A percentile compares a stretch with the other conserved stretches of the same genome.
phyloP scores from a whole-genome alignment of 2,329 filamentous ascomycete species.

The Cladophialophora chaetospira region DNA sequence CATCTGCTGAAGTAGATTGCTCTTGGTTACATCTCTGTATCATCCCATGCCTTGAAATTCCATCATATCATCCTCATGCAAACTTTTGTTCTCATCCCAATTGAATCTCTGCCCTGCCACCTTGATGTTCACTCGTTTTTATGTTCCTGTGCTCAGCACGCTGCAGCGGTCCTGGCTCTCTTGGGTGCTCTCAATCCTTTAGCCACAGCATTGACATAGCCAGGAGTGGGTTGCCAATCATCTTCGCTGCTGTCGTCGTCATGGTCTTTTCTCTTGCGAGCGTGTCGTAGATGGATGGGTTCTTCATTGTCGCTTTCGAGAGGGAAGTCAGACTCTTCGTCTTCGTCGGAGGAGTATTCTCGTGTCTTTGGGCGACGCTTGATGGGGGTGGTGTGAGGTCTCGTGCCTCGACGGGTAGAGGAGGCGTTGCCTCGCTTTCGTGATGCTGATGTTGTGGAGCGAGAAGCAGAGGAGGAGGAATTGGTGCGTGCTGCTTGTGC shows the following conservation, averaged over 20 bases:
- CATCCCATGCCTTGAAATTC: background rate
- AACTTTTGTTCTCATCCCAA: background rate
- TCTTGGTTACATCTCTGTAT: background rate
- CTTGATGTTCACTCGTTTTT: background rate
- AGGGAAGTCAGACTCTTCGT: constrained; percentile 1
- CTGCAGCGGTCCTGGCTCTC: background rate
- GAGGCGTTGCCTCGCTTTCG: background rate
- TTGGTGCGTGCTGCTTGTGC: background rate
- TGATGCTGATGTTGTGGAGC: too few relatives aligned
- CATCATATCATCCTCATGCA: background rate
- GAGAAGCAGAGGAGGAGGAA: background rate
- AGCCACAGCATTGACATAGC: constrained; percentile 1
- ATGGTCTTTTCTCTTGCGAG: constrained; percentile 10
- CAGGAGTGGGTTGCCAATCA: constrained; percentile 8
- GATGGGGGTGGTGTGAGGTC: background rate
- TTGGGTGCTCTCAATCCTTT: constrained; percentile 9
- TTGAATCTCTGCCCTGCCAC: background rate
- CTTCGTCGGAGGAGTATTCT: constrained; percentile 11
- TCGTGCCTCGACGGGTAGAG: background rate
- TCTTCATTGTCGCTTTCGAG: constrained; percentile 1
- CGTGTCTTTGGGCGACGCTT: background rate
- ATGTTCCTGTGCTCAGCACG: background rate
- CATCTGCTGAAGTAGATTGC: background rate
- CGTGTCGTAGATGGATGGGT: background rate
- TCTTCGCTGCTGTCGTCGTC: constrained; percentile 18